Base-by-base conservation (phyloP, 306 rosid species). In the Rosa chinensis region DNA sequence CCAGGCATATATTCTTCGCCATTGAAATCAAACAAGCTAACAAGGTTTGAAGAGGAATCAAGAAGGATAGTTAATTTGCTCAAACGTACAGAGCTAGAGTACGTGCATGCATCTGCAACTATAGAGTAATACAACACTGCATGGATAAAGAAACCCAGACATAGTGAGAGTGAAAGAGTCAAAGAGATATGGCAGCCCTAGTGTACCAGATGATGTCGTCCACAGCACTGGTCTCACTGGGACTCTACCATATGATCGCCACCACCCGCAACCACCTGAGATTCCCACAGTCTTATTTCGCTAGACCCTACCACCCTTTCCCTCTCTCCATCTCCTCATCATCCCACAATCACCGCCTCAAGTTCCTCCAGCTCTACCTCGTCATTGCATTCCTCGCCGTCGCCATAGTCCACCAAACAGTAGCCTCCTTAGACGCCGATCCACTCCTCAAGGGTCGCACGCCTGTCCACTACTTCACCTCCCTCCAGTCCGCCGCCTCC, bases 231-330 rank as follows among this genome's bases (percentile, higher is more conserved):
- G 10, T 91, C 0, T 73, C 85, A 1, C 75, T 92, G 8, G 99
- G 99, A 23, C 80, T 95, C 10, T 90, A 90, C 87, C 96, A 95
- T 64, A 88, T 91, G 16, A 77, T 88, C 63, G 77, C 79, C 75
- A 71, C 88, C 68, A 91, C 85, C n/a, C 79, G 88, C 45, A 82
- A 71, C 84, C 87, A 83, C 85, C 88, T 92, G 42, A 91, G 89
- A 86, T 86, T 90, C 20, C 96, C 97, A 0, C 90, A 85, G 77
- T 50, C 92, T 56, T 95, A 90, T 86, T 55, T 82, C 9, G 95
- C 99, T 76, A 92, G 84, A 82, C 98, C 97, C 80, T 89, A 81
- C 89, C 97, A 92, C 80, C 91, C 92, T 0, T 82, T 89, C 82
- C 92, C 92, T 2, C 78, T 75, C 35, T 56, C 82, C 25, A 72